Evolutionary conservation across 345 rosid genomes (phyloP), one percentile per base, ranked within the genome.

Genomic region (Arabidopsis thaliana): DNA sequence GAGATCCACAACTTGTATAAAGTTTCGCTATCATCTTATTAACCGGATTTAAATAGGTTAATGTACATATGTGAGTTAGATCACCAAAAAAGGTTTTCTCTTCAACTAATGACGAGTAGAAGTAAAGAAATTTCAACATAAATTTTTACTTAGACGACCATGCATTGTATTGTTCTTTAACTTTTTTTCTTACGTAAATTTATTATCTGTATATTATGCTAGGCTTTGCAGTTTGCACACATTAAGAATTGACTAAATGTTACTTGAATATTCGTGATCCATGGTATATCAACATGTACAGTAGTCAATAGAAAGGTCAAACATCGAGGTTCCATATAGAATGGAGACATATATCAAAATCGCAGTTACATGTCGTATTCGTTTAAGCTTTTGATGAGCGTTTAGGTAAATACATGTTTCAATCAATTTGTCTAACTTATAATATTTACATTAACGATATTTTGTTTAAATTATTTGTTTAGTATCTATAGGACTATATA

Each of bases 311-410:
- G 16, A 37, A 37, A 37, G 14, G 8, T 14, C 64, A 37, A 10
- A 59, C 32, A 38, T 6, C 23, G 20, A 60, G 30, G 30, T 37
- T 58, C 42, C 42, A 34, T 30, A 59, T 1, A 20, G n/a, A 59
- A 20, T 38, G 13, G 7, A 36, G 46, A 59, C 32, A 23, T 59
- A 59, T 16, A 59, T 37, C 65, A 38, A 60, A 60, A 60, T 23
- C 30, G 11, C 22, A 40, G 65, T 1, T 60, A 60, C 6, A 60
- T 20, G 64, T 59, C 64, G 22, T 1, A 36, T 59, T 59, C 28
- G 41, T 9, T 20, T 3, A 14, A 58, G 40, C 7, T 58, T 59
- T 36, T 2, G 0, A 36, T 4, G 63, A 7, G 14, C 45, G 14
- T 36, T 20, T 59, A 20, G 45, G 28, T 59, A 20, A 20, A 36